Conservation (phyloP, 768 basidiomycete genomes). For the Tubosaeta sp. region DNA sequence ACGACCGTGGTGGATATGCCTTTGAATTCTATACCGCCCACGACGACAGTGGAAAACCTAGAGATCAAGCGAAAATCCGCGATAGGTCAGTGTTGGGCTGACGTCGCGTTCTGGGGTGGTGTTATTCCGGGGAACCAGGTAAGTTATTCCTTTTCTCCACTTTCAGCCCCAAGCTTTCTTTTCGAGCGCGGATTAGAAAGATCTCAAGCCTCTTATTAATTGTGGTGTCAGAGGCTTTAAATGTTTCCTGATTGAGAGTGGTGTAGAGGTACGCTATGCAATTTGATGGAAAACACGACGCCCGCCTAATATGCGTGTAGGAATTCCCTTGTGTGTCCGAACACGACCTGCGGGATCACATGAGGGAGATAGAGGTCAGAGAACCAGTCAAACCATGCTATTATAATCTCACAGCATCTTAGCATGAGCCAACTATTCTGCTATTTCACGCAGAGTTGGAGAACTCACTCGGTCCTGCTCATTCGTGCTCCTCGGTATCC, state of each 20-base stretch:
- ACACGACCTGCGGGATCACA: conserved; percentile 60
- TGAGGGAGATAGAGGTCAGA: conserved; percentile 69
- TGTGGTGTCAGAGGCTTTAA: conserved; percentile 95
- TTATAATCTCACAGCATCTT: conserved; percentile 10
- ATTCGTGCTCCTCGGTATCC: conserved; percentile 17
- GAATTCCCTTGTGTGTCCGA: conserved; percentile 90
- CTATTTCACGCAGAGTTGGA: conserved; percentile 94
- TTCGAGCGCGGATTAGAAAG: conserved; percentile 39
- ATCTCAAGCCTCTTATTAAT: conserved; percentile 71
- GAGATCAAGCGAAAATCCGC: conserved; percentile 69
- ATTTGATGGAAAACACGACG: conserved; percentile 1
- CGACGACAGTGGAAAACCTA: conserved; percentile 79
- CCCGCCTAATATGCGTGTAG: conserved; percentile 36
- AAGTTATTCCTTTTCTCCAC: conserved; percentile 6
- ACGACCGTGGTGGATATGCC: conserved; percentile 98
- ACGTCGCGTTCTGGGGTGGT: conserved; percentile 83
- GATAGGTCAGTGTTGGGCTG: conserved; percentile 63
- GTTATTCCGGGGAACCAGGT: conserved; percentile 91
- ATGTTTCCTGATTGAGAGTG: conserved; percentile 93
- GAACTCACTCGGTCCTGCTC: conserved; percentile 10
- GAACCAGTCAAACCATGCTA: background rate
- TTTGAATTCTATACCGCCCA: conserved; percentile 94
- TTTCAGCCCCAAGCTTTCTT: background rate
- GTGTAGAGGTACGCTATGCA: conserved; percentile 69
- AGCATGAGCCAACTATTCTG: conserved; percentile 70